phyloP scores from a whole-genome alignment of 345 rosid genomes.

The Corchorus capsularis region DNA sequence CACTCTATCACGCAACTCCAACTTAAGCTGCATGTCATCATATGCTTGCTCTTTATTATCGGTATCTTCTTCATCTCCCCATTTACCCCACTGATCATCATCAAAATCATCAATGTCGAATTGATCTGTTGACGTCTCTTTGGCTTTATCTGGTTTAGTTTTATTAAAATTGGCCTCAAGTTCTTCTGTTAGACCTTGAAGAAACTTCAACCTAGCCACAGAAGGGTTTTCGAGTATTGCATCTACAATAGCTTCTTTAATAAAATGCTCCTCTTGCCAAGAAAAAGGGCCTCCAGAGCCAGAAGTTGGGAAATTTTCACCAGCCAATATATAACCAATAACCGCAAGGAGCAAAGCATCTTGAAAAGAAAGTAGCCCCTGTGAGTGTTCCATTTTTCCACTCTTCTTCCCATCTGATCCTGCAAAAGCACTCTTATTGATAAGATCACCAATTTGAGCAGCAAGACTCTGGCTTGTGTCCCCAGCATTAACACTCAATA shows the following conservation, averaged over 20 bases:
- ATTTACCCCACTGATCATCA: constrained; percentile 95
- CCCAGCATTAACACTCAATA: constrained; percentile 77
- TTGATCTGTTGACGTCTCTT: constrained; percentile 48
- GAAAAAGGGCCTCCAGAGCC: constrained; percentile 92
- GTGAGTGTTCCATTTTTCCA: constrained; percentile 40
- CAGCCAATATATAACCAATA: constrained; percentile 86
- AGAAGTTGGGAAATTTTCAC: constrained; percentile 93
- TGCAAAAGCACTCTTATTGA: constrained; percentile 64
- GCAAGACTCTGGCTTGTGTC: constrained; percentile 94
- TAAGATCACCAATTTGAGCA: constrained; percentile 88
- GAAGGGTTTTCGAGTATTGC: constrained; percentile 75
- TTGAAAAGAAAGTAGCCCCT: constrained; percentile 64
- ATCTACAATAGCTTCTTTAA: constrained; percentile 86
- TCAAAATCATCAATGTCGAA: constrained; percentile 79
- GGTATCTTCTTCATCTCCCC: constrained; percentile 91
- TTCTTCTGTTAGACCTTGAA: constrained; percentile 64
- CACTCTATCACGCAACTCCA: constrained; percentile 88
- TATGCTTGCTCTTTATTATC: constrained; percentile 51
- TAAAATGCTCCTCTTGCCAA: constrained; percentile 96
- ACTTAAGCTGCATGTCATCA: constrained; percentile 78
- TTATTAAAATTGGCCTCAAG: constrained; percentile 63
- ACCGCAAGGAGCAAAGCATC: constrained; percentile 78
- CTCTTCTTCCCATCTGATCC: constrained; percentile 49
- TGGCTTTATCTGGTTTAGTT: constrained; percentile 40
- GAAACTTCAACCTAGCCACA: constrained; percentile 68